Evolutionary conservation across 2,329 filamentous ascomycete genomes (phyloP), one percentile per base, ranked within the genome.

Genomic region (Colletotrichum scovillei): DNA sequence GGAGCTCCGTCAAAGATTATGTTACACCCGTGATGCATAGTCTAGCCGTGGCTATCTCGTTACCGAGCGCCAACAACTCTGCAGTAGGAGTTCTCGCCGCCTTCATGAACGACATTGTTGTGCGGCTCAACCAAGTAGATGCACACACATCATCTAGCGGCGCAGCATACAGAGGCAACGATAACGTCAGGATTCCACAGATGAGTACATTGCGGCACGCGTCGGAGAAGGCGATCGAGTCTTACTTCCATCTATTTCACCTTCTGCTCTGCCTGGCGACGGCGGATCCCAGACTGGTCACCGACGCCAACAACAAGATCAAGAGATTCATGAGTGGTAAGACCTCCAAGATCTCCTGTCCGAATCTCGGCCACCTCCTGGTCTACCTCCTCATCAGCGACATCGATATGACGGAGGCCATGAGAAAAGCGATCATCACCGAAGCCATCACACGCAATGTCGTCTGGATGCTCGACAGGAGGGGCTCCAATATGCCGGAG

Each of bases 211-310:
- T 88, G 22, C 82, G 78, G 0, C 84, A 88, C 59, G 85, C 85
- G 0, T 88, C 86, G 0, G 87, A 89, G 73, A 88, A 88, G 78
- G 87, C 86, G 5, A 87, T 88, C 4, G 84, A 88, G 74, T 85
- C 86, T 0, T 88, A 88, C 77, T 88, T 88, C 73, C 83, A 87
- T 65, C 82, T 88, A 19, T 88, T 86, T 75, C 87, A 88, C 76
- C 78, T 89, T 0, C 81, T 89, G 0, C 78, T 88, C 12, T 88
- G 87, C 69, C 77, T 87, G 1, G 85, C 86, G 0, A 82, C 81
- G 1, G 81, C 83, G 22, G 66, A 84, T 24, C 68, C 74, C 0
- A 63, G 74, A 4, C 80, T 87, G 30, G 79, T 87, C 16, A 63
- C 70, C 0, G 71, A 78, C 2, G 86, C 86, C n/a, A 87, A 88